Conservation (phyloP, 495 filamentous ascomycete species). For the Stereocaulon alpinum region DNA sequence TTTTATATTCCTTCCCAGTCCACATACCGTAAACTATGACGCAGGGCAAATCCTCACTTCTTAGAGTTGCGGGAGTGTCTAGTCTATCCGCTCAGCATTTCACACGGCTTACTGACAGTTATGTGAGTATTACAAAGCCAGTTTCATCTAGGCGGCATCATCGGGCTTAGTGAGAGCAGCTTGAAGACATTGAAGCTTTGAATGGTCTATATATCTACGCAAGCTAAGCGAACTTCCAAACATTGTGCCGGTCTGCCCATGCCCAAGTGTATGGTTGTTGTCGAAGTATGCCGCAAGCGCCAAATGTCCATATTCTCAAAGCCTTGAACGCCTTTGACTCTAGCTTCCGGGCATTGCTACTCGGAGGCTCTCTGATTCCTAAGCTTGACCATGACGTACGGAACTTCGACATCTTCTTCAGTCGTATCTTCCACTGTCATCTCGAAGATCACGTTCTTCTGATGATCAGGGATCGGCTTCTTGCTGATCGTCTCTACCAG, state of each 20-base stretch:
- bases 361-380: constrained; percentile 25
- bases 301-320: not conserved
- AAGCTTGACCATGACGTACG: constrained; percentile 86
- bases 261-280: not conserved
- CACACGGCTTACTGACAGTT: not conserved
- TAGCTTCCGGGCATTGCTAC: not conserved
- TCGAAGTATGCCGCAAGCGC: not conserved
- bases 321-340: not conserved
- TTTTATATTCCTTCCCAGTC: not conserved
- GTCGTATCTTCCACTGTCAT: constrained; percentile 83
- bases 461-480: constrained; percentile 81
- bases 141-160: not conserved
- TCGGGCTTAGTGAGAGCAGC: too few species aligned
- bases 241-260: not conserved
- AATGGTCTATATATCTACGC: not conserved
- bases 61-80: not conserved
- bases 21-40: not conserved
- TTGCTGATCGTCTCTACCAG: constrained; percentile 82
- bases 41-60: not conserved
- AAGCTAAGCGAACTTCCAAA: not conserved
- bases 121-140: constrained; percentile 4
- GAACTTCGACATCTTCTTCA: constrained; percentile 93
- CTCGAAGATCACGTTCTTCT: constrained; percentile 94
- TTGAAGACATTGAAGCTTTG: not conserved
- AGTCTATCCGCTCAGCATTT: not conserved